These are phyloP conservation scores for Saccharomyces uvarum DNA, from an alignment of 1,139 yeast genomes.

Conservation along the genomic window DNA sequence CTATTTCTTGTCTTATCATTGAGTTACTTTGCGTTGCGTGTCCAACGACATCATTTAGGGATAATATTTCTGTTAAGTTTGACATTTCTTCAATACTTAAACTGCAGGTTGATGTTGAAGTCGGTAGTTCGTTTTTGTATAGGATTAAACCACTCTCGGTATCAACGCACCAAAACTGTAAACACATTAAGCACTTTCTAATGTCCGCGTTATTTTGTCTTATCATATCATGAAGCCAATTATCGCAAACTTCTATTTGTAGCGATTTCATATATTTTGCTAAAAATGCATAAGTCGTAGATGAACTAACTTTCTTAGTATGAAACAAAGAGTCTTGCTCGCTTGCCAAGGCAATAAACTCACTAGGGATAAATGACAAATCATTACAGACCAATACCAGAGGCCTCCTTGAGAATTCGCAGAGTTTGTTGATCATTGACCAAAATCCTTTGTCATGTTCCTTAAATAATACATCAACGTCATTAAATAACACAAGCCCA, in stretches of 20 bases:
- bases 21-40: constrained; percentile 32
- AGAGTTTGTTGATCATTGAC: constrained; percentile 58
- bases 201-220: constrained; percentile 41
- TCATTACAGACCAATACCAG: constrained; percentile 69
- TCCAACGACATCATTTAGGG: constrained; percentile 38
- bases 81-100: not conserved
- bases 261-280: constrained; percentile 35
- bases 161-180: constrained; percentile 44
- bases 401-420: constrained; percentile 68
- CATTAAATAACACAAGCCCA: constrained; percentile 74
- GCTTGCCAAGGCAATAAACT: constrained; percentile 41
- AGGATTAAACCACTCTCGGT: constrained; percentile 19
- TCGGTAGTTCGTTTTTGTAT: constrained; percentile 28
- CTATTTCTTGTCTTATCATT: constrained; percentile 34
- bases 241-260: constrained; percentile 35
- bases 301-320: constrained; percentile 24
- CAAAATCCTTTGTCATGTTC: constrained; percentile 73
- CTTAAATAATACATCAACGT: constrained; percentile 75
- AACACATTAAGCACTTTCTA: constrained; percentile 44
- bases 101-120: not conserved
- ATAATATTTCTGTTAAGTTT: constrained; percentile 33
- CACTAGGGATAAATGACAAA: constrained; percentile 45
- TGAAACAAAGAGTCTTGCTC: constrained; percentile 38
- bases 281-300: constrained; percentile 30
- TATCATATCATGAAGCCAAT: constrained; percentile 35